Evolutionary conservation across 306 rosid species (phyloP).

Genomic region (Cucurbita ficifolia): DNA sequence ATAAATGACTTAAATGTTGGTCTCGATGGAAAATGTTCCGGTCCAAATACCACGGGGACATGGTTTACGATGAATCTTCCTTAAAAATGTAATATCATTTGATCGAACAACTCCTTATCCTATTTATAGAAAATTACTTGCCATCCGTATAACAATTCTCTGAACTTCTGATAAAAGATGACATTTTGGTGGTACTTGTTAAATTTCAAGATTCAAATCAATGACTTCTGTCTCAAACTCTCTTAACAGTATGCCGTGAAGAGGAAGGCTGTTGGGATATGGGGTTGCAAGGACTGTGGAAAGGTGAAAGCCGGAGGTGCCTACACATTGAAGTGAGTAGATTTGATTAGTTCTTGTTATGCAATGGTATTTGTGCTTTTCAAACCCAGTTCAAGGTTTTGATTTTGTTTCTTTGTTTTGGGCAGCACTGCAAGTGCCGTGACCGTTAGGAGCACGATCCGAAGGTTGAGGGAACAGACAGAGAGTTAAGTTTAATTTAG

Average conservation of each 20-base stretch:
- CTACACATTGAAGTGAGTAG: conserved; percentile 44
- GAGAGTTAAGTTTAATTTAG: conserved; percentile 25
- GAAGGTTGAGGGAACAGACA: conserved; percentile 81
- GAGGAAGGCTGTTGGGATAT: conserved; percentile 70
- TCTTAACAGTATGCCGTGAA: conserved; percentile 47
- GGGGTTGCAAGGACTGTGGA: conserved; percentile 88
- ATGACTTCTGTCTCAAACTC: background rate
- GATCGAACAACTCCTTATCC: background rate
- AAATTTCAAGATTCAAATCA: background rate
- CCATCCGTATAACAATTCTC: background rate
- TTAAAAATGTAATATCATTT: background rate
- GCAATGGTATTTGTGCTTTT: background rate
- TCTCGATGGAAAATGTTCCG: background rate
- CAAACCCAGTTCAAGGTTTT: background rate
- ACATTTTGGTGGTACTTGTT: background rate
- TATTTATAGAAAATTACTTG: background rate
- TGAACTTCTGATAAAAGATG: background rate
- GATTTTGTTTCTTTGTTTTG: background rate
- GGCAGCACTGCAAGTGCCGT: conserved; percentile 55
- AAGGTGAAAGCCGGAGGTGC: conserved; percentile 84
- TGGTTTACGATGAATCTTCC: background rate
- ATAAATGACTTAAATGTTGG: background rate
- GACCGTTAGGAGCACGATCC: conserved; percentile 54
- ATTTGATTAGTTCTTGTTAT: no score
- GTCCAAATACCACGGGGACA: background rate